These are phyloP conservation scores for Scutellaria minor DNA, from an alignment of 257 asterid species.

Conservation along the genomic window DNA sequence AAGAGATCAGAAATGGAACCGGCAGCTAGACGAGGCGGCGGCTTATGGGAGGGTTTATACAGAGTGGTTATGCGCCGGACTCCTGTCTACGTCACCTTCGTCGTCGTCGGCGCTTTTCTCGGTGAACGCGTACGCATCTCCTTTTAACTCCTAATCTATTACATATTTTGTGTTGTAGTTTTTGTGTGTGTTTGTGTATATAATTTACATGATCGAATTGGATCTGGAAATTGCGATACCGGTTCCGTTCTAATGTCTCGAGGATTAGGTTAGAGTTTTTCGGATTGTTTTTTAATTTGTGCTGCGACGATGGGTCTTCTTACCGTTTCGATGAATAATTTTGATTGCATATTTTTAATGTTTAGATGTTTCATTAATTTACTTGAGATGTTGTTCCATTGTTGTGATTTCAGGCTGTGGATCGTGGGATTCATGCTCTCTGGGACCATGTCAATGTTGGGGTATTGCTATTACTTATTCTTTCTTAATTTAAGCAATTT, in stretches of 20 bases:
- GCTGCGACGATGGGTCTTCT: neutral
- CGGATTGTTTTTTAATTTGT: neutral
- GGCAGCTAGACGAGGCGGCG: constrained; percentile 61
- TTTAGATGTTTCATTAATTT: constrained; percentile 10
- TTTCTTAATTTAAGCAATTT: neutral
- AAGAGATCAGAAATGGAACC: constrained; percentile 45
- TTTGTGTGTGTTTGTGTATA: neutral
- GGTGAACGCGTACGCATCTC: constrained; percentile 73
- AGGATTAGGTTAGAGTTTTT: neutral
- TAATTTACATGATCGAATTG: constrained; percentile 25
- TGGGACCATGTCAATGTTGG: constrained; percentile 79
- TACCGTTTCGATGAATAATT: neutral
- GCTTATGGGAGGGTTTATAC: constrained; percentile 76
- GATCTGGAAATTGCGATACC: constrained; percentile 37
- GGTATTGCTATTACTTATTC: constrained; percentile 44
- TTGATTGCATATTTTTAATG: neutral
- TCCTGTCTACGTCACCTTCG: constrained; percentile 81
- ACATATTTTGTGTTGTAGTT: neutral
- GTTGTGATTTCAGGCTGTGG: constrained; percentile 64
- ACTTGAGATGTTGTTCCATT: constrained; percentile 25
- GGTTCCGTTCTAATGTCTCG: neutral
- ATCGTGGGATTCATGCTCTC: constrained; percentile 60
- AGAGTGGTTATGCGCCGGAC: constrained; percentile 82
- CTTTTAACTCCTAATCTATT: neutral
- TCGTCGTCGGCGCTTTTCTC: constrained; percentile 82